Conservation (phyloP, 176 grass and related monocot species). For the Rhynchospora breviuscula region DNA sequence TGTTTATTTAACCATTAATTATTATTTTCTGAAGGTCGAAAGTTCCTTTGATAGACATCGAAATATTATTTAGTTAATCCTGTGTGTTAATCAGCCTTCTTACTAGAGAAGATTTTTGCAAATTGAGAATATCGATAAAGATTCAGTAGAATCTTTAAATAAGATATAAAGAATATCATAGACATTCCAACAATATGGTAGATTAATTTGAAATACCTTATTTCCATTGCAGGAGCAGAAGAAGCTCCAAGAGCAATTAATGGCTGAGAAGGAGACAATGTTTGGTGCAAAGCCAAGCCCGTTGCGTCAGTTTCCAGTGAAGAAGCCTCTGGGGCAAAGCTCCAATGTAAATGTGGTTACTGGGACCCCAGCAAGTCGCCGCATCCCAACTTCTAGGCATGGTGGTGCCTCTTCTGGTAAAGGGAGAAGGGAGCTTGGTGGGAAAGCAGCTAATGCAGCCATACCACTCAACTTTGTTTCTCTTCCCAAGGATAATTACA, state of each 20-base stretch:
- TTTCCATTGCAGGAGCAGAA: slow-evolving; percentile 57
- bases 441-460: slow-evolving; percentile 15
- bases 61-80: no score
- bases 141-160: not conserved
- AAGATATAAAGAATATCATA: not conserved
- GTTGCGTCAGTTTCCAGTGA: slow-evolving; percentile 40
- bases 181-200: not conserved
- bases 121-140: not conserved
- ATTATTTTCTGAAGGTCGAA: not conserved
- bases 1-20: not conserved
- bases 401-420: slow-evolving; percentile 47
- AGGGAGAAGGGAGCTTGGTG: slow-evolving; percentile 38
- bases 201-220: not conserved
- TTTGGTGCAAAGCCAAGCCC: slow-evolving; percentile 70
- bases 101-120: not conserved
- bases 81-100: not conserved
- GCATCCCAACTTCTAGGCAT: slow-evolving; percentile 45
- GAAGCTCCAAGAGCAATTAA: slow-evolving; percentile 78
- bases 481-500: slow-evolving; percentile 54
- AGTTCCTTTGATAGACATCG: not conserved
- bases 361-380: slow-evolving; percentile 34
- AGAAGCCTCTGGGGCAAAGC: slow-evolving; percentile 87
- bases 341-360: slow-evolving; percentile 46
- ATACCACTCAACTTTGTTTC: slow-evolving; percentile 67
- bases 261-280: slow-evolving; percentile 49